Conservation (phyloP, 257 asterid genomes). For the Solanum appendiculatum region DNA sequence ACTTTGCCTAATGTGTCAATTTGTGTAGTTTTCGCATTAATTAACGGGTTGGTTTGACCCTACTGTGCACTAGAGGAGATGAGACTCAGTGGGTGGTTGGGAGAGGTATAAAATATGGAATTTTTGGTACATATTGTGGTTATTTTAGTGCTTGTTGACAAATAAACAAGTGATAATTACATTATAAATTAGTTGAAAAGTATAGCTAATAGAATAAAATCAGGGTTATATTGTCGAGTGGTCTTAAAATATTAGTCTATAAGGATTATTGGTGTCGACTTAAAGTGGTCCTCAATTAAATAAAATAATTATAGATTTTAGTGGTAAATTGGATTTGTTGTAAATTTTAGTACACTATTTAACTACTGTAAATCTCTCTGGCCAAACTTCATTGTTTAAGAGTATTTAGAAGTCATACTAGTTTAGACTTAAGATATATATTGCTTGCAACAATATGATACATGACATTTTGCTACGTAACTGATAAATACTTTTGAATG, state of each 20-base stretch:
- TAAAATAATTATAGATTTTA: not conserved
- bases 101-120: not conserved
- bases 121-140: not conserved
- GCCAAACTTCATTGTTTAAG: no score
- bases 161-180: not conserved
- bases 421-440: no score
- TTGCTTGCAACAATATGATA: no score
- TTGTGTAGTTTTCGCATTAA: no score
- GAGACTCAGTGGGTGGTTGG: not conserved
- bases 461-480: no score
- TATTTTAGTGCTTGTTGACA: not conserved
- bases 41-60: not conserved
- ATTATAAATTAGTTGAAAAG: not conserved
- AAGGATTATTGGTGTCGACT: not conserved
- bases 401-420: no score
- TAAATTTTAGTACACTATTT: no score
- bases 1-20: no score
- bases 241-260: not conserved
- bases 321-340: no score
- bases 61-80: not conserved
- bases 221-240: not conserved
- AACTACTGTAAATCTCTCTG: no score
- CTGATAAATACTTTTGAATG: no score
- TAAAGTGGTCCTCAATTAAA: not conserved
- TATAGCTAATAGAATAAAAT: not conserved